These are phyloP conservation scores for Neurospora crassa DNA, from an alignment of 2,329 filamentous ascomycete genomes.

Conservation along the genomic window DNA sequence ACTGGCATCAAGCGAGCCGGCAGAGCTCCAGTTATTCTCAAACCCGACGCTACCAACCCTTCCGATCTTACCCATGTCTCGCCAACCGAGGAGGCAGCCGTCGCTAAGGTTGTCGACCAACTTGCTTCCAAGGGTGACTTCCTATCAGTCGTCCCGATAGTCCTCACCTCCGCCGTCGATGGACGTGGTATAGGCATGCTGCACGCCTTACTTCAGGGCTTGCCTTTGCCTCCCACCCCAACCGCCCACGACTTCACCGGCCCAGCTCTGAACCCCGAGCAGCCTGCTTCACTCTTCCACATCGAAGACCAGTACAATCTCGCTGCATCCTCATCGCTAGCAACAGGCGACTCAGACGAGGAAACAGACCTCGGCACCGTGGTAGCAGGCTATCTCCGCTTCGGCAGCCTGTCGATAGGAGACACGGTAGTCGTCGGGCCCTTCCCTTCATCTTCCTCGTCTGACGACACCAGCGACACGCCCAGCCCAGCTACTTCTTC, in stretches of 20 bases:
- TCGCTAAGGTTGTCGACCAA: slow-evolving; percentile 43
- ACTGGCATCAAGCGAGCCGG: slow-evolving; percentile 68
- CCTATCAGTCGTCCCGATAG: slow-evolving; percentile 61
- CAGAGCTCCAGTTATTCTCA: slow-evolving; percentile 65
- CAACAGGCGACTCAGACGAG: slow-evolving; percentile 29
- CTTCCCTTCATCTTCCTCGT: slow-evolving; percentile 42
- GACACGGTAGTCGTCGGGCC: slow-evolving; percentile 74
- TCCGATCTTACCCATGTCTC: slow-evolving; percentile 49
- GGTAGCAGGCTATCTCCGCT: slow-evolving; percentile 75
- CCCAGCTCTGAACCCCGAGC: slow-evolving; percentile 45
- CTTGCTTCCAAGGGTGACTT: slow-evolving; percentile 33
- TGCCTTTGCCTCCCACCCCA: slow-evolving; percentile 57
- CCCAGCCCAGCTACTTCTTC: slow-evolving; percentile 25
- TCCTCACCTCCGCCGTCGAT: slow-evolving; percentile 79
- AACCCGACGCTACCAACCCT: slow-evolving; percentile 38
- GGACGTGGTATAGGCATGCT: slow-evolving; percentile 73
- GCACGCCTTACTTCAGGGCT: slow-evolving; percentile 67
- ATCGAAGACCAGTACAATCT: slow-evolving; percentile 84
- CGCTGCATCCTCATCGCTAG: slow-evolving; percentile 43
- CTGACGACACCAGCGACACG: slow-evolving; percentile 38
- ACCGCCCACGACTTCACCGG: slow-evolving; percentile 46
- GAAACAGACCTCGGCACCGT: slow-evolving; percentile 54
- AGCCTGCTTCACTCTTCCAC: slow-evolving; percentile 65
- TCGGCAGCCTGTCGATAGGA: slow-evolving; percentile 67
- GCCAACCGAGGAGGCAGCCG: slow-evolving; percentile 44